phyloP scores from a whole-genome alignment of 2,329 filamentous ascomycete genomes.

The Graphilbum ipis-grandicollis region DNA sequence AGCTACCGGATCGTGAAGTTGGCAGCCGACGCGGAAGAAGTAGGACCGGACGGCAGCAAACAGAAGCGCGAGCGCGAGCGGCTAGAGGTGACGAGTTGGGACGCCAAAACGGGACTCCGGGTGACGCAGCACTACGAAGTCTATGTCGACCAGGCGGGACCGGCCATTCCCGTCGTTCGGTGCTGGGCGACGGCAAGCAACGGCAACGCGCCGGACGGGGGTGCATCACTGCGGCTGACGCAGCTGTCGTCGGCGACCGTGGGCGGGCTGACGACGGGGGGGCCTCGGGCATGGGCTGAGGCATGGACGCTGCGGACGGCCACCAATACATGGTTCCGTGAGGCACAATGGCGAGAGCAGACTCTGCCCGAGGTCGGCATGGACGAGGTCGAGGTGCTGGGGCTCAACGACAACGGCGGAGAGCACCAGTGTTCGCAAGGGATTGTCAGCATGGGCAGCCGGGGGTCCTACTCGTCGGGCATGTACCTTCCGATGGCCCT shows the following conservation, averaged over 20 bases:
- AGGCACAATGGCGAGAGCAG: constrained; percentile 15
- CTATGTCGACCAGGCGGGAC: constrained; percentile 5
- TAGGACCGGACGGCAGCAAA: too few relatives aligned
- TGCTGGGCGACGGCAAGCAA: constrained; percentile 11
- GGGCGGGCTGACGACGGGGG: constrained; percentile 11
- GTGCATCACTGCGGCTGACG: neutral
- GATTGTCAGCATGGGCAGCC: constrained; percentile 12
- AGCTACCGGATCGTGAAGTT: constrained; percentile 8
- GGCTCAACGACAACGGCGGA: constrained; percentile 5
- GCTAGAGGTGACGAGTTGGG: constrained; percentile 9
- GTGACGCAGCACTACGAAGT: constrained; percentile 10
- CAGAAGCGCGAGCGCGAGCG: neutral
- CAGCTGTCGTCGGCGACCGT: constrained; percentile 12
- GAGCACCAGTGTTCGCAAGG: constrained; percentile 9
- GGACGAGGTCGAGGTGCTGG: constrained; percentile 12
- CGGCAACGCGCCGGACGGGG: neutral
- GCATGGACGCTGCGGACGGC: constrained; percentile 1
- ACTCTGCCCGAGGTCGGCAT: constrained; percentile 13
- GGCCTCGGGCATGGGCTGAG: neutral
- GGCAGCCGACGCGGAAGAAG: neutral
- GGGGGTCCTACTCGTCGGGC: constrained; percentile 15
- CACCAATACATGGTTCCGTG: constrained; percentile 14
- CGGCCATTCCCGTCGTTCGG: constrained; percentile 9
- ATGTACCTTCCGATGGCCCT: constrained; percentile 15
- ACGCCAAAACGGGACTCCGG: constrained; percentile 7